A percentile compares a stretch with the other conserved stretches of the same genome.
Evolutionary conservation across 305 asterid species (phyloP).

Genomic region (Fraxinus greggii): DNA sequence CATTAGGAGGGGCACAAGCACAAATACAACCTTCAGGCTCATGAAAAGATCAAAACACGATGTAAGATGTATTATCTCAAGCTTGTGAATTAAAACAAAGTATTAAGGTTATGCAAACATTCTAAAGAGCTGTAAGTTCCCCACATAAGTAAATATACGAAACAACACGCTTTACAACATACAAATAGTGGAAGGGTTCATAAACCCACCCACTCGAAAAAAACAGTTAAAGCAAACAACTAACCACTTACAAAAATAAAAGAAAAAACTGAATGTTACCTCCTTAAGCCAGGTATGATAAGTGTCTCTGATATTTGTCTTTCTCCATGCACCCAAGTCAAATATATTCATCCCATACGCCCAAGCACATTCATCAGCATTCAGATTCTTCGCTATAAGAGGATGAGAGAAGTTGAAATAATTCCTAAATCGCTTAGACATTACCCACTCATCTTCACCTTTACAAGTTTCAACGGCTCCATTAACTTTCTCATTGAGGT

Average conservation of each 20-base stretch:
- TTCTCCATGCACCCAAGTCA: conserved; percentile 84
- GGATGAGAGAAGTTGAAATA: conserved; percentile 99
- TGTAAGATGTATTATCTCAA: background rate
- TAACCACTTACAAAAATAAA: background rate
- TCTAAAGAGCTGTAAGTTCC: background rate
- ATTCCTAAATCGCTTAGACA: conserved; percentile 88
- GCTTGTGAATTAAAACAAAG: background rate
- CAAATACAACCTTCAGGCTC: background rate
- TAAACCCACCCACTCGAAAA: background rate
- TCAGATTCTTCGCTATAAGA: conserved; percentile 65
- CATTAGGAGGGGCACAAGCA: background rate
- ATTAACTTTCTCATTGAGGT: conserved; percentile 83
- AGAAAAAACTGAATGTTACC: conserved; percentile 42
- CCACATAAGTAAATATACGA: background rate
- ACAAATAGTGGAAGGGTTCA: background rate
- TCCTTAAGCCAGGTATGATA: conserved; percentile 95
- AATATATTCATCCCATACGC: conserved; percentile 99
- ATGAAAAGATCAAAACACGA: background rate
- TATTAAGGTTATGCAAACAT: background rate
- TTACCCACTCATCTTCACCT: conserved; percentile 98
- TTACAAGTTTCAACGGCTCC: conserved; percentile 99
- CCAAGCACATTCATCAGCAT: conserved; percentile 99
- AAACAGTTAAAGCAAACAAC: background rate
- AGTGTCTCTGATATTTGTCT: conserved; percentile 69
- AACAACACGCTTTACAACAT: background rate